Conservation (phyloP, 805 yeast species). For the Lachancea kluyveri region DNA sequence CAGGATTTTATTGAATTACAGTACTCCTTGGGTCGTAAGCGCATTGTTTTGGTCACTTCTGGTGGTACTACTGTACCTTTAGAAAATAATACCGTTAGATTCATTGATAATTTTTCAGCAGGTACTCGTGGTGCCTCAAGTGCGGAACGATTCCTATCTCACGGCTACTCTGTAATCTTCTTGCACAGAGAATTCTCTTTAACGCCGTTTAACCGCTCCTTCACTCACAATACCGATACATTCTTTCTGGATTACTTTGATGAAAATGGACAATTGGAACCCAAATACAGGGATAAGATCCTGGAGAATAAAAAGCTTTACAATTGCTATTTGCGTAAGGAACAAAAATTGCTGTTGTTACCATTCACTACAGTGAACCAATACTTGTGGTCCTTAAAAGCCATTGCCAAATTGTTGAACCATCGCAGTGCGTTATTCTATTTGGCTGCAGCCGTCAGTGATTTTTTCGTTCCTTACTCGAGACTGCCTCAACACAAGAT, state of each 20-base stretch:
- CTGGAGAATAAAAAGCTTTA: constrained; percentile 45
- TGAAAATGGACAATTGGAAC: constrained; percentile 50
- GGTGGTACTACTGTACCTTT: constrained; percentile 99
- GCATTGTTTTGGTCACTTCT: constrained; percentile 78
- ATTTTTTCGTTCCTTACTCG: constrained; percentile 84
- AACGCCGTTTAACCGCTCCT: constrained; percentile 87
- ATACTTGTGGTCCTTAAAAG: constrained; percentile 75
- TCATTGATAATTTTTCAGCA: constrained; percentile 94
- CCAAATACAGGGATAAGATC: constrained; percentile 55
- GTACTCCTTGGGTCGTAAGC: constrained; percentile 34
- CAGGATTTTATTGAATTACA: constrained; percentile 58
- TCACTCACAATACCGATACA: constrained; percentile 68
- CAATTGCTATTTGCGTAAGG: constrained; percentile 23
- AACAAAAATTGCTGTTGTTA: constrained; percentile 42
- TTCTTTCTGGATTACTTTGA: constrained; percentile 82
- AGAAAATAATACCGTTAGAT: constrained; percentile 93
- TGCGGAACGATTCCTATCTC: constrained; percentile 82
- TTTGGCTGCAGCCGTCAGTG: constrained; percentile 96
- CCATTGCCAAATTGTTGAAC: constrained; percentile 55
- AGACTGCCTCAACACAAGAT: constrained; percentile 91
- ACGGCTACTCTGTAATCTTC: constrained; percentile 89
- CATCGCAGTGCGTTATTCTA: constrained; percentile 66
- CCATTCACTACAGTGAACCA: constrained; percentile 96
- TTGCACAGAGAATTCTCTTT: constrained; percentile 88
- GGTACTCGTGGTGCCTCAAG: constrained; percentile 97